A percentile compares a stretch with the other conserved stretches of the same genome.
Conservation (phyloP, 2,329 filamentous ascomycete genomes). For the Pseudogymnoascus sp. region DNA sequence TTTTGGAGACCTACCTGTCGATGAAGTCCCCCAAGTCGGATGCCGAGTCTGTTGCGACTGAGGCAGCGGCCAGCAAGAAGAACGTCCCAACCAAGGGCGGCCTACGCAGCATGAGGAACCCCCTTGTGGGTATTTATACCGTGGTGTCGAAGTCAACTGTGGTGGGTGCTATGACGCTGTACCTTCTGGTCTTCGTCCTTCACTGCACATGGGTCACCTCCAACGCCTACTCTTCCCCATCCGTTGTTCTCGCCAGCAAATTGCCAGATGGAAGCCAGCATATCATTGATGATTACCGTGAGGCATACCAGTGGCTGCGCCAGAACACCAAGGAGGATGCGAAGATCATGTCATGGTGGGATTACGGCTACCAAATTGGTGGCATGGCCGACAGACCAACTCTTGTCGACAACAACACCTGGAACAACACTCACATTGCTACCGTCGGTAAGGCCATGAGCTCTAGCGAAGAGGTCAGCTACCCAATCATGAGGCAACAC, state of each 20-base stretch:
- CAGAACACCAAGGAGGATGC: constrained; percentile 93
- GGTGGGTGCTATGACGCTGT: constrained; percentile 61
- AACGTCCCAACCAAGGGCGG: constrained; percentile 38
- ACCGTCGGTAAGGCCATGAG: constrained; percentile 99
- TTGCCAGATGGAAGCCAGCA: constrained; percentile 92
- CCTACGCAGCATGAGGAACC: constrained; percentile 62
- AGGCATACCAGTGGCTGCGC: constrained; percentile 98
- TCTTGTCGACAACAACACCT: constrained; percentile 98
- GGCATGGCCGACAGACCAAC: constrained; percentile 98
- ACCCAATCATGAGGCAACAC: constrained; percentile 95
- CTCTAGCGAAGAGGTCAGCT: constrained; percentile 93
- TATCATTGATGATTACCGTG: constrained; percentile 98
- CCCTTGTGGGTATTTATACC: constrained; percentile 76
- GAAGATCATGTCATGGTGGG: constrained; percentile 99
- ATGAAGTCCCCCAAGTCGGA: constrained; percentile 51
- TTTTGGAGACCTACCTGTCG: constrained; percentile 78
- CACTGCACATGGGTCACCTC: constrained; percentile 99
- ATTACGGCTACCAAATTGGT: constrained; percentile 99
- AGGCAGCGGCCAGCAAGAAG: constrained; percentile 41
- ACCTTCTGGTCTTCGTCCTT: constrained; percentile 85
- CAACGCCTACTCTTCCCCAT: constrained; percentile 96
- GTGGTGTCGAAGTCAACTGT: constrained; percentile 71
- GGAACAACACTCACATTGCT: constrained; percentile 99
- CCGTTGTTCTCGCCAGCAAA: constrained; percentile 85
- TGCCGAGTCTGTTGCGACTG: constrained; percentile 34